Evolutionary conservation across 2,329 filamentous ascomycete species (phyloP).

Genomic region (Kalaharituber pfeilii): DNA sequence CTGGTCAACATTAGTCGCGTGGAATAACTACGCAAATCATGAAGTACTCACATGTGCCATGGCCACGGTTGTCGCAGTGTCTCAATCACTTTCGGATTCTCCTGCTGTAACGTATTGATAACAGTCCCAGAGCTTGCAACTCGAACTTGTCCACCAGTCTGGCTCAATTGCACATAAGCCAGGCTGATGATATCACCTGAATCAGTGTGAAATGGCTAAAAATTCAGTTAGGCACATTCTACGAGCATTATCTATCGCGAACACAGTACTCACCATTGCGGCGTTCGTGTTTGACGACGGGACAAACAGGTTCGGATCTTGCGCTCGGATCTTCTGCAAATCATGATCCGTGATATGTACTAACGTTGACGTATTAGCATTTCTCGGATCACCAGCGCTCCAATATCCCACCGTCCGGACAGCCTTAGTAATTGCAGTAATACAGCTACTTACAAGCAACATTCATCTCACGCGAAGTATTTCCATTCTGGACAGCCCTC

Average conservation of each 20-base stretch:
- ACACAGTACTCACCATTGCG: background rate
- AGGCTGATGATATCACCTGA: background rate
- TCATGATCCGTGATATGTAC: background rate
- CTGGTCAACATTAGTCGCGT: too few species aligned
- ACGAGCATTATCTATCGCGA: too few species aligned
- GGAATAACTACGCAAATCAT: too few species aligned
- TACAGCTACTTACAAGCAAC: background rate
- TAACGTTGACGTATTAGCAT: background rate
- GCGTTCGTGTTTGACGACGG: background rate
- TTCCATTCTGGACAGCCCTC: background rate
- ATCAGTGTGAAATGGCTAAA: background rate
- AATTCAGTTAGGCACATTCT: too few species aligned
- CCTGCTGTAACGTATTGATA: background rate
- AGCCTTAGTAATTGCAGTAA: too few species aligned
- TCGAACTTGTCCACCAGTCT: background rate
- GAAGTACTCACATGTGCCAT: background rate
- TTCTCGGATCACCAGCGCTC: too few species aligned
- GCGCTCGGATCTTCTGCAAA: background rate
- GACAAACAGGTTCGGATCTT: background rate
- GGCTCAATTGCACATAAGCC: background rate
- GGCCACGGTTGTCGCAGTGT: background rate
- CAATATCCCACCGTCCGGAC: too few species aligned
- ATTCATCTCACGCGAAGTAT: background rate
- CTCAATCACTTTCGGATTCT: background rate
- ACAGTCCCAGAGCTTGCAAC: background rate